Evolutionary conservation across 2,329 filamentous ascomycete species (phyloP).

Genomic region (Stagonosporopsis tanaceti): DNA sequence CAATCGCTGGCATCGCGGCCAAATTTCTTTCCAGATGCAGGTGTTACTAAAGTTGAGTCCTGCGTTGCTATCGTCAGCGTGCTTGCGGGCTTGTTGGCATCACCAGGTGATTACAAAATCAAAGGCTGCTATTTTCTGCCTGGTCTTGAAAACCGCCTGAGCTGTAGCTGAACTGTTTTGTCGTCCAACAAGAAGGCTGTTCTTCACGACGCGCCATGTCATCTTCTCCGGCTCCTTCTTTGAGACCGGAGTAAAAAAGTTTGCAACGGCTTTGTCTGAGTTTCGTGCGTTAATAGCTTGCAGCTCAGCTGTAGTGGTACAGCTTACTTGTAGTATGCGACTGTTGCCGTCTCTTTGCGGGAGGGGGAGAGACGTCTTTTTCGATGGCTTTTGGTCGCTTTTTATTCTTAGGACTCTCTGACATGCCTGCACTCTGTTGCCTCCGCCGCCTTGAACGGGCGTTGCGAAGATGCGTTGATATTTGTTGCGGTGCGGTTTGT

Average conservation of each 20-base stretch:
- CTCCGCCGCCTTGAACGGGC: background rate
- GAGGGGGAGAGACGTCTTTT: slow-evolving; percentile 62
- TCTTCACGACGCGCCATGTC: slow-evolving; percentile 72
- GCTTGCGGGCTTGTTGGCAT: background rate
- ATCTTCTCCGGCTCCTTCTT: slow-evolving; percentile 82
- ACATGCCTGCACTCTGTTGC: slow-evolving; percentile 25
- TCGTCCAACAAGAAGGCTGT: slow-evolving; percentile 77
- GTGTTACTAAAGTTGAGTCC: slow-evolving; percentile 88
- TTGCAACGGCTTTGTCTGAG: slow-evolving; percentile 73
- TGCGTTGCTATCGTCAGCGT: slow-evolving; percentile 45
- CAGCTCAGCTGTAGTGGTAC: background rate
- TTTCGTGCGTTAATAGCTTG: slow-evolving; percentile 6
- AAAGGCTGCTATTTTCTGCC: slow-evolving; percentile 48
- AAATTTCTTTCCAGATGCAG: slow-evolving; percentile 82
- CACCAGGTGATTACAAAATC: slow-evolving; percentile 45
- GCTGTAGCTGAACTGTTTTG: slow-evolving; percentile 60
- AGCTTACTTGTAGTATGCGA: slow-evolving; percentile 63
- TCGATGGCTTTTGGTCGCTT: slow-evolving; percentile 52
- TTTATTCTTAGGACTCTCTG: slow-evolving; percentile 24
- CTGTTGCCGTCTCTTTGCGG: slow-evolving; percentile 61
- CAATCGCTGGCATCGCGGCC: slow-evolving; percentile 77
- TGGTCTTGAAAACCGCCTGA: slow-evolving; percentile 23
- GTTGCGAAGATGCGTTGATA: background rate
- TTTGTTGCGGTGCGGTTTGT: slow-evolving; percentile 14
- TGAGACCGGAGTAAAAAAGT: slow-evolving; percentile 87